A percentile compares a stretch with the other conserved stretches of the same genome.
Evolutionary conservation across 371 early-diverging fungal genomes (phyloP).

Genomic region (Dichotomocladium elegans): DNA sequence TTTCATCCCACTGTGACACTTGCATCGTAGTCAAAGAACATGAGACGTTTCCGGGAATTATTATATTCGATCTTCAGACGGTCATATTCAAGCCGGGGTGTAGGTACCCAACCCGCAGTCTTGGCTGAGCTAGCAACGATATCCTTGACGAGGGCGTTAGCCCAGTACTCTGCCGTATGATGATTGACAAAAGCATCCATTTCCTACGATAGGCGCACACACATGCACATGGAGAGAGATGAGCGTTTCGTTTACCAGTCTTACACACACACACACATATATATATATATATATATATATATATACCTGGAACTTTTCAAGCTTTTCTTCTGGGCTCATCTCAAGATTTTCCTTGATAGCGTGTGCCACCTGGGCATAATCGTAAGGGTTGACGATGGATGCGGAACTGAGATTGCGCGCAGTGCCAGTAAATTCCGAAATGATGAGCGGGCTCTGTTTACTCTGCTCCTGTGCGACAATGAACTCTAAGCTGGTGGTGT

Average conservation of each 20-base stretch:
- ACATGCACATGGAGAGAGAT: too few relatives aligned
- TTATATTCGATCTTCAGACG: constrained; percentile 39
- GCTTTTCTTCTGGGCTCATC: constrained; percentile 80
- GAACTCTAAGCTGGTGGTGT: constrained; percentile 97
- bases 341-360: constrained; percentile 81
- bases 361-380: constrained; percentile 81
- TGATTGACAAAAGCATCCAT: constrained; percentile 78
- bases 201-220: constrained; percentile 55
- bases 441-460: constrained; percentile 84
- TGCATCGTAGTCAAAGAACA: constrained; percentile 90
- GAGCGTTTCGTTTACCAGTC: not conserved
- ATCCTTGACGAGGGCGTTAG: constrained; percentile 70
- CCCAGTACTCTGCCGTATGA: constrained; percentile 95
- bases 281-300: too few relatives aligned
- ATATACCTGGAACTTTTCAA: constrained; percentile 83
- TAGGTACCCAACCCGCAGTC: constrained; percentile 46
- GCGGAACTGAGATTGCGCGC: constrained; percentile 87
- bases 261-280: not conserved
- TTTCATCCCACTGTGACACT: constrained; percentile 15
- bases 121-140: constrained; percentile 30
- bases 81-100: constrained; percentile 55
- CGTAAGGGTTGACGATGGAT: constrained; percentile 94
- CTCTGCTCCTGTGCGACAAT: constrained; percentile 90
- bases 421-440: constrained; percentile 96
- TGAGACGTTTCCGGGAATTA: constrained; percentile 54